phyloP scores from a whole-genome alignment of 2,329 filamentous ascomycete species.

The Colletotrichum sp. region DNA sequence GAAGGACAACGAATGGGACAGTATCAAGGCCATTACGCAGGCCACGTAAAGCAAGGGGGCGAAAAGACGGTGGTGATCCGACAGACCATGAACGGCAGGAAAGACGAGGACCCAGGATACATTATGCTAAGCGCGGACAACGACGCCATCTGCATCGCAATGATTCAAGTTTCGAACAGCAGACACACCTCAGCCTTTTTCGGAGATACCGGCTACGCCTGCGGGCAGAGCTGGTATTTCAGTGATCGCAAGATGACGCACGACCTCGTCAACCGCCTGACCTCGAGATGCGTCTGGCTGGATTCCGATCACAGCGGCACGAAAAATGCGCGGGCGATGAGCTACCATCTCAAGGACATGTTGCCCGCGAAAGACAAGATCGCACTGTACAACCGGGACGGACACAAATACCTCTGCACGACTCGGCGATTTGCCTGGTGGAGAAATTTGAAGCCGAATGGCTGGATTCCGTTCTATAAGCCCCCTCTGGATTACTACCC shows the following conservation, averaged over 20 bases:
- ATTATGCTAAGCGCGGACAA: slow-evolving; percentile 25
- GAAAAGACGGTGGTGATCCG: background rate
- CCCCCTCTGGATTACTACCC: slow-evolving; percentile 28
- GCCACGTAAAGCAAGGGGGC: background rate
- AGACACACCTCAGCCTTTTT: slow-evolving; percentile 16
- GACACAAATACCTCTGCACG: slow-evolving; percentile 19
- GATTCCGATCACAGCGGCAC: background rate
- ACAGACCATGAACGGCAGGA: slow-evolving; percentile 12
- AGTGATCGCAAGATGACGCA: slow-evolving; percentile 20
- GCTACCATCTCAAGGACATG: slow-evolving; percentile 27
- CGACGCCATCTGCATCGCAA: slow-evolving; percentile 27
- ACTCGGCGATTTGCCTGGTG: slow-evolving; percentile 27
- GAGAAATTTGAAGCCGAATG: slow-evolving; percentile 22
- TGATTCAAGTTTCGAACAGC: slow-evolving; percentile 23
- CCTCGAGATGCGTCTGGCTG: slow-evolving; percentile 14
- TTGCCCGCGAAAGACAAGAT: slow-evolving; percentile 15
- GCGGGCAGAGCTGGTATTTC: slow-evolving; percentile 26
- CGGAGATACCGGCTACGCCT: slow-evolving; percentile 26
- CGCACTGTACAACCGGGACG: slow-evolving; percentile 15
- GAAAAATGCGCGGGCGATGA: slow-evolving; percentile 24
- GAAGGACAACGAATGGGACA: slow-evolving; percentile 21
- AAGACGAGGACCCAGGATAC: slow-evolving; percentile 11
- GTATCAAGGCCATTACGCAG: background rate
- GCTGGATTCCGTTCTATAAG: slow-evolving; percentile 28
- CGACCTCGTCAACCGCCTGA: slow-evolving; percentile 20